These are phyloP conservation scores for Coprinopsis marcescibilis DNA, from an alignment of 768 basidiomycete species.

Conservation along the genomic window DNA sequence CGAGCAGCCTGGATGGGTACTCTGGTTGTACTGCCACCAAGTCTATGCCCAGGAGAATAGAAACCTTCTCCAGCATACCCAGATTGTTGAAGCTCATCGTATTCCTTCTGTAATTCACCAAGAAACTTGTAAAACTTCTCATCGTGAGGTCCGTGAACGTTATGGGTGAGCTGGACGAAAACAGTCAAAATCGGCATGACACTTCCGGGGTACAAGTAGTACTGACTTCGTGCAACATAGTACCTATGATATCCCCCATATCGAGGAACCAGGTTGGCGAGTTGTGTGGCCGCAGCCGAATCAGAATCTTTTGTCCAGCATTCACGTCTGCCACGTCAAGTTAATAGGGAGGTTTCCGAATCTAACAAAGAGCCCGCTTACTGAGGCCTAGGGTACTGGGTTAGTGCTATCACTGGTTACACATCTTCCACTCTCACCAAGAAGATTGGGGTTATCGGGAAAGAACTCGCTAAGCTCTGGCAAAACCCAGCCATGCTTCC, in stretches of 20 bases:
- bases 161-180: conserved; percentile 69
- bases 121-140: conserved; percentile 76
- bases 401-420: conserved; percentile 12
- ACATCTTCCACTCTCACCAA: conserved; percentile 48
- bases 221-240: conserved; percentile 86
- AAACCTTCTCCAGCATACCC: conserved; percentile 94
- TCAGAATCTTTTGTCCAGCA: conserved; percentile 72
- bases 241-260: conserved; percentile 68
- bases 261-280: conserved; percentile 67
- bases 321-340: conserved; percentile 54
- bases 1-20: conserved; percentile 61
- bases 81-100: conserved; percentile 65
- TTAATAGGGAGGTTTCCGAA: not conserved
- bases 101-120: conserved; percentile 75
- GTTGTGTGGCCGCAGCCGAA: conserved; percentile 72
- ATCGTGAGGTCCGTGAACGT: conserved; percentile 86
- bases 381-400: conserved; percentile 27
- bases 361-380: conserved; percentile 15
- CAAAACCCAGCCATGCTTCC: conserved; percentile 73
- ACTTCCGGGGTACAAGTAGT: not conserved
- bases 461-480: conserved; percentile 86
- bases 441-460: conserved; percentile 62
- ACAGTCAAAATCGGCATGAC: not conserved
- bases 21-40: conserved; percentile 45
- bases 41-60: conserved; percentile 61